phyloP scores from a whole-genome alignment of 106 monocot genomes.

The Acorus calamus region DNA sequence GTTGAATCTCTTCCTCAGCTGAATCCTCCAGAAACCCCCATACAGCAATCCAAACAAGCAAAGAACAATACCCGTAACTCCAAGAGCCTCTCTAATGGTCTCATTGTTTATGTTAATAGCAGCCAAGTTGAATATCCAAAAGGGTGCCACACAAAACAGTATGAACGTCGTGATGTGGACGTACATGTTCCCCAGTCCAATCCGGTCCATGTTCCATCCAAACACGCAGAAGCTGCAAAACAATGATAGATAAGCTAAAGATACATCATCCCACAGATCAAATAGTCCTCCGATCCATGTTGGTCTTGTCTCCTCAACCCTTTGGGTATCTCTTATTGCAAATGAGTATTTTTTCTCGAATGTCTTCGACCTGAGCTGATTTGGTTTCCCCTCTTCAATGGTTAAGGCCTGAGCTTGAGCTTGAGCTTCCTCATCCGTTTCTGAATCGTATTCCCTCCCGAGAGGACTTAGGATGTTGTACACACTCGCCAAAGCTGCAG shows the following conservation, averaged over 20 bases:
- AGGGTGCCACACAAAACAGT: constrained; percentile 32
- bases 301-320: constrained; percentile 23
- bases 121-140: constrained; percentile 30
- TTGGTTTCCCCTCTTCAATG: neutral
- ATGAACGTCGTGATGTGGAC: constrained; percentile 48
- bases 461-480: constrained; percentile 37
- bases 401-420: neutral
- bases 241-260: constrained; percentile 31
- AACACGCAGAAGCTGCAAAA: constrained; percentile 48
- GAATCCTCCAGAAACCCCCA: constrained; percentile 52
- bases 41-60: constrained; percentile 33
- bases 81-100: constrained; percentile 5
- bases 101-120: constrained; percentile 27
- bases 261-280: constrained; percentile 38
- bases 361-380: neutral
- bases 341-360: too few species aligned
- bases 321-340: neutral
- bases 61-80: constrained; percentile 19
- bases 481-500: constrained; percentile 15
- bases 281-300: constrained; percentile 47
- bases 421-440: constrained; percentile 7
- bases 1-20: constrained; percentile 55
- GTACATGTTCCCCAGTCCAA: constrained; percentile 67
- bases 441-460: constrained; percentile 6
- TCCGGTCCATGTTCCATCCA: constrained; percentile 69